These are phyloP conservation scores for Ogataea trehalophila DNA, from an alignment of 805 yeast species.

Conservation along the genomic window DNA sequence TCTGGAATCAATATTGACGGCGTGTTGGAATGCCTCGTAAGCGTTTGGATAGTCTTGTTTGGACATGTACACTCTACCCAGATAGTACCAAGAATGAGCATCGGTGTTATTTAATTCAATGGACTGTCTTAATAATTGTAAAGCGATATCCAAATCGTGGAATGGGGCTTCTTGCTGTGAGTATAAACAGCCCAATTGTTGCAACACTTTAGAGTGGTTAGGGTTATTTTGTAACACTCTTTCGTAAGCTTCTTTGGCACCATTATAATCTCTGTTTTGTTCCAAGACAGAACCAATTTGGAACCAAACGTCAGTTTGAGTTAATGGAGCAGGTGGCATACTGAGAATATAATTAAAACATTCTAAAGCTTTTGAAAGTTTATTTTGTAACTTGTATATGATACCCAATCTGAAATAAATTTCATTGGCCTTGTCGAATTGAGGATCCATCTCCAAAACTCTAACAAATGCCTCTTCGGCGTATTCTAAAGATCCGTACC, in stretches of 20 bases:
- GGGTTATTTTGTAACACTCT: slow-evolving; percentile 86
- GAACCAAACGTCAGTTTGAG: slow-evolving; percentile 98
- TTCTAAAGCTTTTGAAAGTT: slow-evolving; percentile 81
- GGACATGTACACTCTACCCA: slow-evolving; percentile 96
- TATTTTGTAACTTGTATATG: slow-evolving; percentile 91
- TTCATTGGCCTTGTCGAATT: slow-evolving; percentile 93
- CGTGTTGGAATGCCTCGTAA: slow-evolving; percentile 97
- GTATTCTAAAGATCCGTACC: slow-evolving; percentile 93
- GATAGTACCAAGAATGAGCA: slow-evolving; percentile 95
- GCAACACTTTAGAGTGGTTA: slow-evolving; percentile 91
- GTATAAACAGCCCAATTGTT: slow-evolving; percentile 92
- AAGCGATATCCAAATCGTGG: slow-evolving; percentile 79
- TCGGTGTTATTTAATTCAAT: slow-evolving; percentile 85
- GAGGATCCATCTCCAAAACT: slow-evolving; percentile 91
- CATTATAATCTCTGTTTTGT: slow-evolving; percentile 84
- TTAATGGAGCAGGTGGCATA: slow-evolving; percentile 92
- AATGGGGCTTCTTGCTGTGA: slow-evolving; percentile 67
- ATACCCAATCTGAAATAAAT: slow-evolving; percentile 95
- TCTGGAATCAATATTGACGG: slow-evolving; percentile 92
- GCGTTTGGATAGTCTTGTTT: slow-evolving; percentile 93
- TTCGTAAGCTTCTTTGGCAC: slow-evolving; percentile 94
- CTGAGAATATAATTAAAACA: slow-evolving; percentile 89
- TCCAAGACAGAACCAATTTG: slow-evolving; percentile 96
- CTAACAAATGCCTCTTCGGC: slow-evolving; percentile 98
- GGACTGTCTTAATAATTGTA: slow-evolving; percentile 77